Conservation (phyloP, 352 stramenopile species). For the Pythium folliculosum region DNA sequence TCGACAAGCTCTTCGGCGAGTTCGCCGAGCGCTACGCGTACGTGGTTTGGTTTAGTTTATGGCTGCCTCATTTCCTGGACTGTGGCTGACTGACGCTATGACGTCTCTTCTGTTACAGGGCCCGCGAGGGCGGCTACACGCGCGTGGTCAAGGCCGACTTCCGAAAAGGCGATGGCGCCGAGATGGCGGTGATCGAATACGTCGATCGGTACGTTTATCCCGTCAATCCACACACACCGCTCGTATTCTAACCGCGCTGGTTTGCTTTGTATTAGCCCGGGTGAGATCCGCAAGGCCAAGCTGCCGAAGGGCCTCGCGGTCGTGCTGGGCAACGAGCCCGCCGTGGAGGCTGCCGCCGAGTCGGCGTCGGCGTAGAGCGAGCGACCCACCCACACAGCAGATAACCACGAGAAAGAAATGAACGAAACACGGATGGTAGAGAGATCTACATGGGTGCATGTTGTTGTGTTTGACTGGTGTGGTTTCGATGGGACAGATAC, state of each 20-base stretch:
- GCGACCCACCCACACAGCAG: not conserved
- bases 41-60: too few species aligned
- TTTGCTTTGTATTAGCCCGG: slow-evolving; percentile 42
- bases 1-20: slow-evolving; percentile 97
- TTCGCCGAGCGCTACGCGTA: slow-evolving; percentile 95
- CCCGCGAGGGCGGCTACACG: slow-evolving; percentile 94
- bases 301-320: slow-evolving; percentile 61
- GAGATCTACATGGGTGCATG: not conserved
- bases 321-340: slow-evolving; percentile 22
- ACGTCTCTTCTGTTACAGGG: slow-evolving; percentile 19
- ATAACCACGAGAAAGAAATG: slow-evolving; percentile 1
- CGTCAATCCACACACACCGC: too few species aligned
- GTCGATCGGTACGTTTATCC: slow-evolving; percentile 88
- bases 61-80: too few species aligned
- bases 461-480: not conserved
- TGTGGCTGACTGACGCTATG: too few species aligned
- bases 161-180: slow-evolving; percentile 92
- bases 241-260: not conserved
- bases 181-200: slow-evolving; percentile 99
- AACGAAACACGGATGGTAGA: not conserved
- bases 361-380: slow-evolving; percentile 2
- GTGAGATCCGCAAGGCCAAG: slow-evolving; percentile 85
- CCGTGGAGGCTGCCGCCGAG: slow-evolving; percentile 6
- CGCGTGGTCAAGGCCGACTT: slow-evolving; percentile 95
- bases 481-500: not conserved